phyloP scores from a whole-genome alignment of 768 basidiomycete genomes.

The Hysterangium stoloniferum region DNA sequence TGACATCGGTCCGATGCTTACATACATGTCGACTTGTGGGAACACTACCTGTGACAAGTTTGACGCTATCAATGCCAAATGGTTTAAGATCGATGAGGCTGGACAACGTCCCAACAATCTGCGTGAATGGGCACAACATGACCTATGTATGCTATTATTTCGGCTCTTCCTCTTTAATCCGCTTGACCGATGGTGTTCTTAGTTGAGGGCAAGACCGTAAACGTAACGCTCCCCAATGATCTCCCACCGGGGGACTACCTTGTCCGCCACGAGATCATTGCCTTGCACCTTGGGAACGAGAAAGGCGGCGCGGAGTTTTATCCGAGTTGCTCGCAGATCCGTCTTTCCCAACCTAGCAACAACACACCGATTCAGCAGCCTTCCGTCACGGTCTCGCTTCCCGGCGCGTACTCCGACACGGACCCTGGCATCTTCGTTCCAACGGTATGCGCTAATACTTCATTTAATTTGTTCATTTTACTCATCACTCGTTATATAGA shows the following conservation, averaged over 20 bases:
- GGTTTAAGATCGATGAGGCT: constrained; percentile 66
- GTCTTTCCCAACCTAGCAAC: constrained; percentile 47
- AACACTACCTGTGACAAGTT: constrained; percentile 50
- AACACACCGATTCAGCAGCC: constrained; percentile 34
- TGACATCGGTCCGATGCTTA: constrained; percentile 61
- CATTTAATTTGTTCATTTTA: background rate
- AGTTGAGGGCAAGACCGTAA: constrained; percentile 32
- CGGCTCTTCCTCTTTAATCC: background rate
- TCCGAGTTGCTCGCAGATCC: constrained; percentile 53
- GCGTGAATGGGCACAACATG: constrained; percentile 43
- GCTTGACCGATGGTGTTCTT: background rate
- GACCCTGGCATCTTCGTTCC: constrained; percentile 66
- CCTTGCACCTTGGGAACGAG: constrained; percentile 55
- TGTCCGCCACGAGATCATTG: constrained; percentile 74
- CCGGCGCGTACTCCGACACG: constrained; percentile 62
- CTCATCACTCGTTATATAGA: constrained; percentile 16
- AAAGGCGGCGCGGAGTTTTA: constrained; percentile 74
- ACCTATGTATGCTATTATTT: constrained; percentile 37
- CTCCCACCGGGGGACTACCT: constrained; percentile 66
- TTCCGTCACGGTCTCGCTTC: constrained; percentile 51
- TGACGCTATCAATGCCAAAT: constrained; percentile 48
- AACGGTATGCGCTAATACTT: constrained; percentile 24
- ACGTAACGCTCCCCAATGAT: constrained; percentile 28
- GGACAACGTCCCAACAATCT: constrained; percentile 31
- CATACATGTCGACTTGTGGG: constrained; percentile 65